phyloP scores from a whole-genome alignment of 2,329 filamentous ascomycete species.

The Botryotinia calthae region DNA sequence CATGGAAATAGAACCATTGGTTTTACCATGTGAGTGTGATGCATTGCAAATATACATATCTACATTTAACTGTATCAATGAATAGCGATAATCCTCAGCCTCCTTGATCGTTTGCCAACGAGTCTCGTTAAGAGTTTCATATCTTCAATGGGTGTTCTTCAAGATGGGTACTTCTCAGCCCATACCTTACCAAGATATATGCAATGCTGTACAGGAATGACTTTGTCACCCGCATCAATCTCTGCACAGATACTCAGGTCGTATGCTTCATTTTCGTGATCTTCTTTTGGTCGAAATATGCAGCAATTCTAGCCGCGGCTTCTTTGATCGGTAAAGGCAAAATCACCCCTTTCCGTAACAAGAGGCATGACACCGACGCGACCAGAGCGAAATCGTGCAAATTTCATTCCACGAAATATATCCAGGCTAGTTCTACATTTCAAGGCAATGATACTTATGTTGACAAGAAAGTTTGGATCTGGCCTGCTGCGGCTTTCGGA shows the following conservation, averaged over 20 bases:
- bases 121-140: too few species aligned
- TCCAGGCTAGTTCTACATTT: not conserved
- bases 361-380: not conserved
- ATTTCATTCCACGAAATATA: not conserved
- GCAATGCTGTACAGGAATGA: not conserved
- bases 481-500: not conserved
- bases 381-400: not conserved
- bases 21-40: not conserved
- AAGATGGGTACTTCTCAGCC: not conserved
- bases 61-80: not conserved
- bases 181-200: not conserved
- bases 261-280: too few species aligned
- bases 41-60: not conserved
- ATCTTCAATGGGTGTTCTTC: too few species aligned
- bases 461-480: not conserved
- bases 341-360: not conserved
- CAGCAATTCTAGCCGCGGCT: too few species aligned
- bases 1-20: not conserved
- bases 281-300: not conserved
- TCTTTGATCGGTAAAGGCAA: not conserved
- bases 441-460: not conserved
- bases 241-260: not conserved
- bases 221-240: fast-evolving
- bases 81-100: not conserved
- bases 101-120: too few species aligned